Conservation (phyloP, 192 early-diverging fungal genomes). For the Thamnidium elegans region DNA sequence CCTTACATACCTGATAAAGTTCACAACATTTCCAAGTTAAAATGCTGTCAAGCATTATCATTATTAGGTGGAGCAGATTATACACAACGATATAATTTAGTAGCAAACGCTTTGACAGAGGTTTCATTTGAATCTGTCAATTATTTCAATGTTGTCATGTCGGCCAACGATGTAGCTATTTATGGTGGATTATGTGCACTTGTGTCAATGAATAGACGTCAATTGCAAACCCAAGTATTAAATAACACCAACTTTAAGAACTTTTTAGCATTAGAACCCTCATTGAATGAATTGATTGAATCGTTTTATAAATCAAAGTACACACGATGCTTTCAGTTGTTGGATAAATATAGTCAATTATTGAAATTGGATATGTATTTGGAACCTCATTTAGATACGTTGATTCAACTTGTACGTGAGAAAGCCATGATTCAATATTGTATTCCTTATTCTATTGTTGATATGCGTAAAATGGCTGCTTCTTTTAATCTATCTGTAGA, state of each 20-base stretch:
- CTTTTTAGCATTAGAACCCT: constrained; percentile 83
- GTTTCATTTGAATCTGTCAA: constrained; percentile 50
- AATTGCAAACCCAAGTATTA: constrained; percentile 68
- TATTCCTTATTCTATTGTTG: constrained; percentile 73
- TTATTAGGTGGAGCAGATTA: constrained; percentile 53
- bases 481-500: constrained; percentile 63
- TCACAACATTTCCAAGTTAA: constrained; percentile 56
- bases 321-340: constrained; percentile 56
- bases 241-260: constrained; percentile 72
- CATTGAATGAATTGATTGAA: constrained; percentile 66
- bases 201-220: constrained; percentile 69
- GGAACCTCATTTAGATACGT: constrained; percentile 60
- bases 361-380: constrained; percentile 67
- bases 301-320: constrained; percentile 80
- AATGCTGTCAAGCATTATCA: constrained; percentile 62
- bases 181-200: constrained; percentile 78
- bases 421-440: constrained; percentile 82
- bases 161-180: constrained; percentile 79
- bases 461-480: constrained; percentile 74
- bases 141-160: constrained; percentile 45
- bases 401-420: constrained; percentile 71
- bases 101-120: constrained; percentile 62
- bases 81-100: constrained; percentile 54
- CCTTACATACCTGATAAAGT: constrained; percentile 63
- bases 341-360: constrained; percentile 52